These are phyloP conservation scores for Thermochaetoides thermophila DNA, from an alignment of 495 filamentous ascomycete species.

Conservation along the genomic window DNA sequence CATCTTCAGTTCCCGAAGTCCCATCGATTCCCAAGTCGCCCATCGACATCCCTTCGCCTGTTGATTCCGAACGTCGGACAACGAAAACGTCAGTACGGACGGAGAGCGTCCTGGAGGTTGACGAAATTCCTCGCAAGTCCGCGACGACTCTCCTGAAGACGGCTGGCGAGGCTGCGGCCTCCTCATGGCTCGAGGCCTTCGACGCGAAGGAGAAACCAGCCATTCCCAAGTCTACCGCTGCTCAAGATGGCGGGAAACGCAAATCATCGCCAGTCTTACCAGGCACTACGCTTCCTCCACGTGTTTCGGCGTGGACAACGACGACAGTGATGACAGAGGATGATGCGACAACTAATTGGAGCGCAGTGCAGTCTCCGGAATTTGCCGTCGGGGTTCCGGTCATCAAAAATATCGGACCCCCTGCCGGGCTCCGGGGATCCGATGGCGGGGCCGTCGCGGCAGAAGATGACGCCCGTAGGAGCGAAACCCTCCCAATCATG, in stretches of 20 bases:
- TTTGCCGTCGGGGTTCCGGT: constrained; percentile 20
- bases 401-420: constrained; percentile 17
- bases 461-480: too few species aligned
- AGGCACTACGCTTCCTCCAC: constrained; percentile 4
- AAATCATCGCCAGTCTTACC: constrained; percentile 26
- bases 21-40: constrained; percentile 24
- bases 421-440: too few species aligned
- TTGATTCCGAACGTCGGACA: constrained; percentile 13
- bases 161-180: constrained; percentile 20
- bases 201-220: constrained; percentile 5
- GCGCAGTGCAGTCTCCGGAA: constrained; percentile 27
- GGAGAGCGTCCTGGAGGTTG: constrained; percentile 25
- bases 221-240: constrained; percentile 2
- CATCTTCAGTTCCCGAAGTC: constrained; percentile 30
- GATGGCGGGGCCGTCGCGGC: too few species aligned
- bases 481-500: constrained; percentile 23
- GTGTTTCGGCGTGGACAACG: constrained; percentile 19
- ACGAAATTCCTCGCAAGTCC: constrained; percentile 18
- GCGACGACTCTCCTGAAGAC: constrained; percentile 11
- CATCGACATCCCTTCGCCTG: constrained; percentile 4
- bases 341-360: constrained; percentile 26
- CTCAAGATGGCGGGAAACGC: constrained; percentile 17
- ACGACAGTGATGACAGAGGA: constrained; percentile 17
- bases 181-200: constrained; percentile 29
- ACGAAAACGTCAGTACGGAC: constrained; percentile 20